A percentile compares a stretch with the other conserved stretches of the same genome.
Evolutionary conservation across 305 asterid species (phyloP).

Genomic region (Fraxinus dipetala): DNA sequence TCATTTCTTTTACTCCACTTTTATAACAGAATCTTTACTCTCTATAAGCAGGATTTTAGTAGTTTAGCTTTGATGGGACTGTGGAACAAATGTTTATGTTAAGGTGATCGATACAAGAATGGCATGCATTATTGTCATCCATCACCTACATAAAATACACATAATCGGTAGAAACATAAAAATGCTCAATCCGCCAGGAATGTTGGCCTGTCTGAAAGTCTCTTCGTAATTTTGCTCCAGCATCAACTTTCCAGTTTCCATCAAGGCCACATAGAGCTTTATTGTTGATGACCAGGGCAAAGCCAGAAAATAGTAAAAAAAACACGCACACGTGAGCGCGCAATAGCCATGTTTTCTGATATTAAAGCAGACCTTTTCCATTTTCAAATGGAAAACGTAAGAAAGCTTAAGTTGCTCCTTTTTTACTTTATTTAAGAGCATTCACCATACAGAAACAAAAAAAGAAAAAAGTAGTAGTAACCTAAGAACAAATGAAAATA

Average conservation of each 20-base stretch:
- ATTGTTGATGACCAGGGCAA: neutral
- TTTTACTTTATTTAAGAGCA: neutral
- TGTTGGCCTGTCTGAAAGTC: neutral
- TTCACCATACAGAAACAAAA: neutral
- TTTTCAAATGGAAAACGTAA: neutral
- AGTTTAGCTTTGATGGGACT: neutral
- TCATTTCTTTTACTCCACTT: neutral
- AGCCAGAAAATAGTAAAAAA: neutral
- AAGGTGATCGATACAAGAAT: neutral
- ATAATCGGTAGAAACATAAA: neutral
- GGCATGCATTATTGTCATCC: neutral
- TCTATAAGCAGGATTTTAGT: neutral
- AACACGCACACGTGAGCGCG: neutral
- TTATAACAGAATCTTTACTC: neutral
- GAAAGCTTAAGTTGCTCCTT: neutral
- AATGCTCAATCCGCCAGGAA: neutral
- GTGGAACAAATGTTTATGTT: neutral
- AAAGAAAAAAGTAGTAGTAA: neutral
- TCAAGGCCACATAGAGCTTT: slow-evolving; percentile 3
- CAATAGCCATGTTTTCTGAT: neutral
- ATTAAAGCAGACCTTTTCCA: neutral
- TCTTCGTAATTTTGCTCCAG: neutral
- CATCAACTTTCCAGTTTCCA: too few species aligned
- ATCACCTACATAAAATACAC: neutral
- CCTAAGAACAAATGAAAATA: slow-evolving; percentile 6